Base-by-base conservation (phyloP, 202 grass and related monocot genomes). In the Schoenoplectus triqueter region DNA sequence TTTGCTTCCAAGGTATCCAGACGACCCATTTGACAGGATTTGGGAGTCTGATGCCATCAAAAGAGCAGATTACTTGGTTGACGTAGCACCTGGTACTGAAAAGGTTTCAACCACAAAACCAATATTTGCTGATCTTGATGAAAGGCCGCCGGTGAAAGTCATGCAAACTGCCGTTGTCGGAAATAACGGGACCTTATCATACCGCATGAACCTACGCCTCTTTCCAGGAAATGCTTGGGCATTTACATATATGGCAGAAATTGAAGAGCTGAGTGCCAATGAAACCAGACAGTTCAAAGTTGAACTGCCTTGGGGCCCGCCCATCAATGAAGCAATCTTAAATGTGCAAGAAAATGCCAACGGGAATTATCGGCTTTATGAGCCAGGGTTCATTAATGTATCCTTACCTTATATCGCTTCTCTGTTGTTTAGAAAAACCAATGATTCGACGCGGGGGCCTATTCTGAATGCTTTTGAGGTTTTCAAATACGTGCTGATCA, bases 101-200 rank as follows among this genome's bases (percentile, higher is more conserved):
- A 86, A 69, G 5, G 66, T 86, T 57, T 61, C 63, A 59, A 86
- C 85, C 3, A 80, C n/a, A 2, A 86, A 80, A 68, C n/a, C 63
- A 17, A 63, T 86, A 81, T 69, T 80, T 20, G 55, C 39, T 4
- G 19, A 80, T 73, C 51, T 20, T 20, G 49, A 46, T 9, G 85
- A 86, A 55, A 80, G 42, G 46, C 85, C 85, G 6, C 85, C 75
- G 1, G 5, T 86, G 64, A 86, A 71, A 57, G 75, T 86, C 46
- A 81, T 86, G 85, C 64, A 86, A 80, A 86, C 76, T 7, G 85
- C 85, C 21, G 85, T 86, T 8, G 85, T 86, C 19, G 85, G 85
- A 60, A 81, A 77, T 7, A 86, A 61, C 14, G 85, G 85, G 50
- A 86, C 46, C 1, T 80, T 86, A 59, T 69, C 85, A 14, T 86